phyloP scores from a whole-genome alignment of 805 yeast species.

The Candida suzukii region DNA sequence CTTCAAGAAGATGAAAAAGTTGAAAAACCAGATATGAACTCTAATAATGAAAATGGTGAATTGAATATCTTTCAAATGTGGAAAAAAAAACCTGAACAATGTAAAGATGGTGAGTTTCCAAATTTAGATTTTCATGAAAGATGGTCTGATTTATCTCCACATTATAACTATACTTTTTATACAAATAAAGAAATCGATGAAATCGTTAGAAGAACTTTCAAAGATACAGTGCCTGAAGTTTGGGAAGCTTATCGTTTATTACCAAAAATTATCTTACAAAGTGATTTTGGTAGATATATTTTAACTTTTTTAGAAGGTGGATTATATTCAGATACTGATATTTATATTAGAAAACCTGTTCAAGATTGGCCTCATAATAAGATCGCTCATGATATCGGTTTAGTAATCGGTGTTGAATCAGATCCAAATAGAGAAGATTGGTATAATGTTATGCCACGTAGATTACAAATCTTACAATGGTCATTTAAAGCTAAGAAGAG shows the following conservation, averaged over 20 bases:
- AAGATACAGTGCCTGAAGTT: slow-evolving; percentile 31
- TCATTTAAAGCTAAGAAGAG: slow-evolving; percentile 46
- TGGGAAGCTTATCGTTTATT: slow-evolving; percentile 33
- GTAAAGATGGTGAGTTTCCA: slow-evolving; percentile 2
- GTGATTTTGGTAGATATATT: slow-evolving; percentile 44
- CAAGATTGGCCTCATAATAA: slow-evolving; percentile 47
- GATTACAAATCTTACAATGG: slow-evolving; percentile 49
- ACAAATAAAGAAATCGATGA: background rate
- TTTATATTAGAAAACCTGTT: slow-evolving; percentile 38
- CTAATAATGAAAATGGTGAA: background rate
- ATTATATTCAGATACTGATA: slow-evolving; percentile 44
- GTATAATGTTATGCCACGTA: slow-evolving; percentile 31
- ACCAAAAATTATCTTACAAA: slow-evolving; percentile 36
- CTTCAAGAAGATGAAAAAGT: slow-evolving; percentile 5
- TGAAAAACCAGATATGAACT: too few relatives aligned
- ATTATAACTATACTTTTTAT: background rate
- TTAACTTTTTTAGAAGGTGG: slow-evolving; percentile 43
- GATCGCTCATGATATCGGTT: slow-evolving; percentile 33
- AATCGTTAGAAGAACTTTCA: slow-evolving; percentile 2
- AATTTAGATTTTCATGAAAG: background rate
- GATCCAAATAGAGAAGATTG: slow-evolving; percentile 41
- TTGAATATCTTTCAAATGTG: slow-evolving; percentile 2
- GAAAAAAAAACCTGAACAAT: background rate
- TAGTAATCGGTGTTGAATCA: slow-evolving; percentile 39
- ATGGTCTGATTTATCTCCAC: background rate